Conservation (phyloP, 2,329 filamentous ascomycete species). For the Colletotrichum brevisporum region DNA sequence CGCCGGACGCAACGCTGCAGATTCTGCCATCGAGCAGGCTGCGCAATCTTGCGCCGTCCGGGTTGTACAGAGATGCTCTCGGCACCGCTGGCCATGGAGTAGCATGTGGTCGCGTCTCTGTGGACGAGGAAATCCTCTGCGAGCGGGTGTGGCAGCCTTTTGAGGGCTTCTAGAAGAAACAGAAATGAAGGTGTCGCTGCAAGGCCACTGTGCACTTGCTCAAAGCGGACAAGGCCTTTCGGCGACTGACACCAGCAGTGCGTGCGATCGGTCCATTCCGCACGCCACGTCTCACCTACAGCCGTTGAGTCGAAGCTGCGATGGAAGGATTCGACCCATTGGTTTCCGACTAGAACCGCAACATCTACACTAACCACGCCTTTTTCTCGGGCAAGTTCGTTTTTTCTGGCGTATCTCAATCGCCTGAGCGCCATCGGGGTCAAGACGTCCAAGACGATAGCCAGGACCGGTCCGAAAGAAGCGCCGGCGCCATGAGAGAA, state of each 20-base stretch:
- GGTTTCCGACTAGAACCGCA: neutral
- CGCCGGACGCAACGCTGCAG: neutral
- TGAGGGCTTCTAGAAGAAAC: conserved; percentile 31
- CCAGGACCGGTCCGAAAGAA: conserved; percentile 13
- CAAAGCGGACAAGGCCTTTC: conserved; percentile 17
- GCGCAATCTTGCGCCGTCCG: neutral
- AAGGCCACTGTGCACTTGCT: conserved; percentile 16
- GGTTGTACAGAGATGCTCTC: neutral
- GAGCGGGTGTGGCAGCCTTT: conserved; percentile 9
- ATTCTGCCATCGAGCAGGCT: neutral
- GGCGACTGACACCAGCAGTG: conserved; percentile 19
- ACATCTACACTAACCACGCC: neutral
- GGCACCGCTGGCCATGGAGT: neutral
- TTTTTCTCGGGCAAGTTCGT: neutral
- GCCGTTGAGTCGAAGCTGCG: conserved; percentile 8
- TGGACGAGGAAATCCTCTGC: neutral
- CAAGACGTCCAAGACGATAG: neutral
- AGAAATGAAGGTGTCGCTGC: conserved; percentile 19
- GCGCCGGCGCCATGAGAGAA: neutral
- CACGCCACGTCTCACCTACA: neutral
- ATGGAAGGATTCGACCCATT: neutral
- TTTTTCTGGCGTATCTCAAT: neutral
- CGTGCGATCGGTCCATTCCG: conserved; percentile 14
- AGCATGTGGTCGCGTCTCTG: neutral
- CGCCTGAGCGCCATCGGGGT: neutral